phyloP scores from a whole-genome alignment of 306 rosid genomes.

The Vigna hirtella region DNA sequence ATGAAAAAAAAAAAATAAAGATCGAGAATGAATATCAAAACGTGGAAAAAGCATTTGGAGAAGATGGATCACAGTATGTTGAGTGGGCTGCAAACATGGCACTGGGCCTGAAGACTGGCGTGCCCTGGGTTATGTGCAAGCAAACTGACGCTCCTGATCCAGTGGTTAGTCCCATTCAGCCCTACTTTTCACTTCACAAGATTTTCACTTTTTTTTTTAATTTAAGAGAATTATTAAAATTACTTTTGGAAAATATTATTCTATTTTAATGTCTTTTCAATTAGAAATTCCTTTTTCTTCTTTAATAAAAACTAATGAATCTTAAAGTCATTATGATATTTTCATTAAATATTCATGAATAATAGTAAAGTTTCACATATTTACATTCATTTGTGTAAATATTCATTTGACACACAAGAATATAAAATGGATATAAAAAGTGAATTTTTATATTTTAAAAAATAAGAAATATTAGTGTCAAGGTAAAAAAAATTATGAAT shows the following conservation, averaged over 20 bases:
- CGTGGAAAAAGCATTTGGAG: constrained; percentile 55
- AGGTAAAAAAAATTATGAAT: too few relatives aligned
- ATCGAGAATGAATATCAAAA: constrained; percentile 74
- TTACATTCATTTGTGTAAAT: too few relatives aligned
- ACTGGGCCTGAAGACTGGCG: constrained; percentile 65
- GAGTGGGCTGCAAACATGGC: constrained; percentile 72
- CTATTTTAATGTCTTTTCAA: background rate
- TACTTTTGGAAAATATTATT: background rate
- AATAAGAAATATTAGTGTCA: too few relatives aligned
- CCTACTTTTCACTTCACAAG: background rate
- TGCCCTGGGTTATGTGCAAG: constrained; percentile 81
- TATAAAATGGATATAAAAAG: too few relatives aligned
- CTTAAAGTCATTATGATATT: too few relatives aligned
- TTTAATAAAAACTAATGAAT: background rate
- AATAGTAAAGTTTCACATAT: too few relatives aligned
- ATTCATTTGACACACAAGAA: too few relatives aligned
- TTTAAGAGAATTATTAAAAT: background rate
- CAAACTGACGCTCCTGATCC: constrained; percentile 80
- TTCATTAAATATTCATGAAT: too few relatives aligned
- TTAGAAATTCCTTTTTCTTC: background rate
- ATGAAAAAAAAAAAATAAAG: constrained; percentile 24
- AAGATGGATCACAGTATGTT: constrained; percentile 52
- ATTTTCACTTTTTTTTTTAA: background rate
- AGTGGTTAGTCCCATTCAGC: constrained; percentile 45
- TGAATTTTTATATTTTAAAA: too few relatives aligned